Base-by-base conservation (phyloP, 2,329 filamentous ascomycete genomes). In the Achaetomium macrosporum region DNA sequence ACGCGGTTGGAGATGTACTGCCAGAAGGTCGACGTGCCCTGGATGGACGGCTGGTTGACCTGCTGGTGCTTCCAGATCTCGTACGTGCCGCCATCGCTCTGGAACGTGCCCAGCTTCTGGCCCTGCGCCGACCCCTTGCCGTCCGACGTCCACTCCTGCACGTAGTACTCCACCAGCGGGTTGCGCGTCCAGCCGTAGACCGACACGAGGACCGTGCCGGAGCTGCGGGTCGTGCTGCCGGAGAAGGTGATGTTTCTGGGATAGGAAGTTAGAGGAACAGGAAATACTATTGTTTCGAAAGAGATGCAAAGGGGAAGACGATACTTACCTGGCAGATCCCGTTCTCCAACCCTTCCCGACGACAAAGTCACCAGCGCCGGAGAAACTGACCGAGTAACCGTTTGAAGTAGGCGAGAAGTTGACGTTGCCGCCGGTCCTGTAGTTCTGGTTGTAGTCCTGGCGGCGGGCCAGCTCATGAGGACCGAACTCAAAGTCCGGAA, bases 271-370 rank as follows among this genome's bases (percentile, higher is more conserved):
- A 42, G 4, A n/a, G n/a, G n/a, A n/a, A n/a, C n/a, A n/a, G n/a
- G n/a, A n/a, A n/a, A n/a, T n/a, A n/a, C n/a, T 2, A 12, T 12
- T 11, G 15, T 36, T 15, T 17, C 31, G 36, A 45, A 33, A 31
- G 12, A 31, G 30, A 12, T 31, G 7, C 30, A 12, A 31, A 7
- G 7, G 7, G 30, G 30, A 31, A 7, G 30, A 31, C 30, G 12
- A 31, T 31, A 12, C 12, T 55, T 71, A 80, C 78, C 76, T 71
- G 15, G 68, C 67, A 37, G 68, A 70, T 42, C 79, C 80, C 33
- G 75, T 73, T 48, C 70, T 73, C 79, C 80, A 83, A 42, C 80
- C 80, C 64, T 82, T 82, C 48, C 79, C 80, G 56, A 72, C 77
- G 40, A 81, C 78, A 52, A 81, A 79, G 67, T 81, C 77, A 17